These are phyloP conservation scores for Fusarium sp. DNA, from an alignment of 2,329 filamentous ascomycete genomes.

Conservation along the genomic window DNA sequence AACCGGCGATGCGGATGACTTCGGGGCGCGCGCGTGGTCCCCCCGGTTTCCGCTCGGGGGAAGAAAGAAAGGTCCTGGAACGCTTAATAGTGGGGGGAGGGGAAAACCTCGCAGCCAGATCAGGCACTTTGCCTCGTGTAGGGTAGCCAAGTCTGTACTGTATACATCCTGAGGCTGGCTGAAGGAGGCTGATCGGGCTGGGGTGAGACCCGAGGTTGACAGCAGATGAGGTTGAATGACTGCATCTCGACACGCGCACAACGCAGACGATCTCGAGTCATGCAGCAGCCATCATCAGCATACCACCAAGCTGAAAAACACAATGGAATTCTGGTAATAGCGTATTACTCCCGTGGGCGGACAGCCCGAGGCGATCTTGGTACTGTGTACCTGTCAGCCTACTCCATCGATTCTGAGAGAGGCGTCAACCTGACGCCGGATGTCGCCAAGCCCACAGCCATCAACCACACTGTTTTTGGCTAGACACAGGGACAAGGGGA, in stretches of 20 bases:
- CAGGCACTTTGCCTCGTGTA: constrained; percentile 6
- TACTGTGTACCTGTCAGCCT: neutral
- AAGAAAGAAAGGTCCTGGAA: constrained; percentile 25
- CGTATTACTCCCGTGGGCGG: neutral
- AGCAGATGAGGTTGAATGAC: constrained; percentile 3
- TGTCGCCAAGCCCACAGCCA: constrained; percentile 9
- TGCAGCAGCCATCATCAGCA: neutral
- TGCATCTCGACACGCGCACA: constrained; percentile 1
- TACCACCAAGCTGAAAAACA: neutral
- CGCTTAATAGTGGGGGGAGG: constrained; percentile 29
- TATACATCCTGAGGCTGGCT: neutral
- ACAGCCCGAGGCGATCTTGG: neutral
- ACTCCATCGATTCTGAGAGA: neutral
- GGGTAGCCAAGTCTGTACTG: constrained; percentile 2
- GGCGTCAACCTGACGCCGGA: neutral
- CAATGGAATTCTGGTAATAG: neutral
- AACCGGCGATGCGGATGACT: constrained; percentile 46
- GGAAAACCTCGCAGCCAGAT: constrained; percentile 9
- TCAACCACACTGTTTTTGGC: constrained; percentile 13
- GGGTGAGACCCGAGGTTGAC: neutral
- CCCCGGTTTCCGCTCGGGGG: constrained; percentile 33
- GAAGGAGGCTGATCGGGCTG: neutral
- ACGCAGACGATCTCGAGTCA: neutral
- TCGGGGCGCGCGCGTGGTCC: constrained; percentile 43
- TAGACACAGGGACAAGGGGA: constrained; percentile 19